Evolutionary conservation across 1,139 yeast genomes (phyloP), one percentile per base, ranked within the genome.

Genomic region (Yamadazyma conglobata): DNA sequence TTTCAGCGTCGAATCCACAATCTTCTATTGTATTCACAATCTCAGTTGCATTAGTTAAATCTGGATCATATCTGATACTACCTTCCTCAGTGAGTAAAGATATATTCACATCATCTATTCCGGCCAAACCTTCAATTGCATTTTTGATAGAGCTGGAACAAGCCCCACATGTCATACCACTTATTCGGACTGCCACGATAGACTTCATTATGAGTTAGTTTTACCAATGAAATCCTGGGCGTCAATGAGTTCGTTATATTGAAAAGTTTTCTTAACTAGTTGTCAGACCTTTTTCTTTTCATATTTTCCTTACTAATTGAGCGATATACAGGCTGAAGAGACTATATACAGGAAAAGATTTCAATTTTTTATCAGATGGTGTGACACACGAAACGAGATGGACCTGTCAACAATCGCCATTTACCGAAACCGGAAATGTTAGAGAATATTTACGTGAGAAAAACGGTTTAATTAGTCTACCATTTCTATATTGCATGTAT

Each of bases 101-200:
- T 3, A 63, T 60, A 10, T 53, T 39, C 3, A 50, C 64, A 11
- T 40, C 42, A 3, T 24, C 19, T 2, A 61, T 59, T 1, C 66
- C 67, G 1, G 38, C 30, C 4, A 50, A 24, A 6, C 25, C 23
- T 6, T 42, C 37, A 4, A 63, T 37, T 3, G 52, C 52, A 14
- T 51, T 50, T 2, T 60, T 55, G 13, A 64, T 49, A 14, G 62
- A 39, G 3, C 56, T 58, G 4, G 61, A 45, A 36, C 70, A 63
- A 1, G 67, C 50, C 1, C 61, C 63, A 44, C 70, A 63, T 5
- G 70, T 63, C 70, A 64, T 64, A 3, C 69, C 70, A 18, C 41
- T 34, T 7, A 59, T 50, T 10, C 32, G 34, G 4, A 42, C 37
- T 5, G 29, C 24, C 10, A 39, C 25, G 3, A 8, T 15, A 9